Evolutionary conservation across 345 rosid genomes (phyloP), one percentile per base, ranked within the genome.

Genomic region (Eucalyptus urophylla): DNA sequence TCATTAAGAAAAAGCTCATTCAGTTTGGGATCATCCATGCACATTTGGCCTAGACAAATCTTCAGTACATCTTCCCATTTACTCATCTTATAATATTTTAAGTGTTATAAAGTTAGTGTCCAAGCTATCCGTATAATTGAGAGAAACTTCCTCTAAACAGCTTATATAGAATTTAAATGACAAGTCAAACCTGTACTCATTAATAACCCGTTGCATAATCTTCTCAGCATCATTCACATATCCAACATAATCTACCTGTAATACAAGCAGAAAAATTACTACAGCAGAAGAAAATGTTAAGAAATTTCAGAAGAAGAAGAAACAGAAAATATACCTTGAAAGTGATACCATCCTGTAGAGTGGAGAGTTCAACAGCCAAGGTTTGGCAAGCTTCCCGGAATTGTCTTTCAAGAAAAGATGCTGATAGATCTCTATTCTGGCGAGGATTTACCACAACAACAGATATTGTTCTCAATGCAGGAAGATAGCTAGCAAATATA

Each of bases 171-270:
- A 86, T n/a, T 50, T 45, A 49, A 45, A 86, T 86, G 40, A 19
- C 44, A 88, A 83, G 87, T 80, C 90, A 87, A 89, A 97, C 99
- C 98, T 96, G 95, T 93, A 88, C 91, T 96, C 98, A 90, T 94
- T 95, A 87, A 97, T 96, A 49, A 93, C 92, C 94, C 95, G 95
- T 90, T 97, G 98, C 86, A 97, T 87, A 90, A 91, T 88, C 88
- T 90, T 97, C 89, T 96, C 95, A 21, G 98, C 99, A 92, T 96
- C 98, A 91, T 93, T 93, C 86, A 93, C 92, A 92, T 91, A 69
- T 60, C 93, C 98, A 92, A 95, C 98, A 91, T 97, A 97, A 88
- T 94, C 96, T 92, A 97, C 96, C 99, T 97, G 94, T 90, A 92
- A 89, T 24, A 90, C 58, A 25, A 58, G 37, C 88, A 90, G 49